These are phyloP conservation scores for Rhodofomes roseus DNA, from an alignment of 1,284 basidiomycete species.

Conservation along the genomic window DNA sequence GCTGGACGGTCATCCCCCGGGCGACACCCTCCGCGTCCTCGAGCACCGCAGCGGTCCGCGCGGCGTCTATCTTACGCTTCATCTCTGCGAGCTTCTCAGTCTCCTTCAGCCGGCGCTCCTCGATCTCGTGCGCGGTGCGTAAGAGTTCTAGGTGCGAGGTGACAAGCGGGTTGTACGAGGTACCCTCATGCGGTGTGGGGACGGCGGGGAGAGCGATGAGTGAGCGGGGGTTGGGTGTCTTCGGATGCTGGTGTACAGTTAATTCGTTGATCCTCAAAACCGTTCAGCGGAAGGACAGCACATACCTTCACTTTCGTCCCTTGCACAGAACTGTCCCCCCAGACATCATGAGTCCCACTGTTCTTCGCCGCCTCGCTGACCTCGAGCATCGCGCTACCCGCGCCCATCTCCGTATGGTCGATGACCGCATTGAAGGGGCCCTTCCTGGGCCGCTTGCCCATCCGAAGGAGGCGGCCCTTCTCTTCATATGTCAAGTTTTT, in stretches of 20 bases:
- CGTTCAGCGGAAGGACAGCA: conserved; percentile 1
- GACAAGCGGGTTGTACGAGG: conserved; percentile 91
- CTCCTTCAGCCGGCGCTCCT: conserved; percentile 54
- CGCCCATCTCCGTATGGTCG: conserved; percentile 59
- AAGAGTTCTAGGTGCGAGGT: conserved; percentile 78
- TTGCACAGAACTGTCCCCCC: conserved; percentile 41
- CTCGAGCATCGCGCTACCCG: conserved; percentile 58
- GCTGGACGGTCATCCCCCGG: conserved; percentile 62
- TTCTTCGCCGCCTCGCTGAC: conserved; percentile 63
- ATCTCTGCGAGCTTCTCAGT: conserved; percentile 52
- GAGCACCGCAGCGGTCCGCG: conserved; percentile 26
- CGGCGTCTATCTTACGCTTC: conserved; percentile 49
- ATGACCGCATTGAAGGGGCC: conserved; percentile 70
- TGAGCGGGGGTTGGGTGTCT: conserved; percentile 43
- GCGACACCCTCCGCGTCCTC: conserved; percentile 27
- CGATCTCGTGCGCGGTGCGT: conserved; percentile 64
- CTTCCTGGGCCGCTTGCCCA: conserved; percentile 64
- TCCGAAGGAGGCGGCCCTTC: conserved; percentile 70
- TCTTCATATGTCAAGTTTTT: conserved; percentile 52
- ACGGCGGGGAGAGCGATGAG: conserved; percentile 65
- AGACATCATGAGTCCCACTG: conserved; percentile 76
- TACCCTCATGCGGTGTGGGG: conserved; percentile 76
- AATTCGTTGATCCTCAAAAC: background rate
- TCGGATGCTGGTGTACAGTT: conserved; percentile 39
- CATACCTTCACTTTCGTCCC: conserved; percentile 48